Base-by-base conservation (phyloP, 805 yeast species). In the Cyberlindnera xishuangbannaensis region DNA sequence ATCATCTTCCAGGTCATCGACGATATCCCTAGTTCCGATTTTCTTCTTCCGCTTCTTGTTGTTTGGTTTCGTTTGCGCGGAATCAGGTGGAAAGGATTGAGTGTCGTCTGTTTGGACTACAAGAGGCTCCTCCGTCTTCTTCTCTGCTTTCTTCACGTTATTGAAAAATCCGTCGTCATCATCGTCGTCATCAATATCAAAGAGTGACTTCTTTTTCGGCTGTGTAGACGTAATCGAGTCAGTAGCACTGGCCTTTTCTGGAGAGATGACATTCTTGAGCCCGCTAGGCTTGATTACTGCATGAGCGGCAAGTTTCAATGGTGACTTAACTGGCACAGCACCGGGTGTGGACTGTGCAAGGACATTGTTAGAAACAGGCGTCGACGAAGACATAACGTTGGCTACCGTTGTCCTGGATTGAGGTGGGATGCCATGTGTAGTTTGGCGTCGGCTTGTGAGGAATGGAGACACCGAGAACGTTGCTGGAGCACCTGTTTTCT, bases 161-260 rank as follows among this genome's bases (percentile, higher is more conserved):
- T 43, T 37, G 22, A 51, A 51, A 17, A 52, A 41, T 28, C 51
- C 56, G 18, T 50, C 52, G n/a, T 50, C 55, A 14, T 52, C 55
- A 3, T 44, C 48, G 3, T 49, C 58, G 15, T 51, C 55, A 14
- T 44, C 51, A 28, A 53, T 58, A 28, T 50, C 54, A 11, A 49
- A 18, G 3, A 56, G 45, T 4, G 40, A 34, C 25, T 41, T 46
- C 25, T 39, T 38, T n/a, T 34, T 36, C 25, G 40, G 34, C 28
- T 41, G 39, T 18, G 15, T n/a, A 7, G 26, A 24, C 26, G 26
- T 25, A 13, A 31, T 21, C 13, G 12, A 15, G 19, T 33, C 4
- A 7, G 25, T 25, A 21, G n/a, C 28, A 14, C 12, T 17, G n/a
- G 14, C 28, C 25, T 43, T 37, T 13, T 30, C 32, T n/a, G 48